Percentiles rank a stretch among this genome's conserved stretches.
These are phyloP conservation scores for Talaromyces islandicus DNA, from an alignment of 2,329 filamentous ascomycete species.

Conservation along the genomic window DNA sequence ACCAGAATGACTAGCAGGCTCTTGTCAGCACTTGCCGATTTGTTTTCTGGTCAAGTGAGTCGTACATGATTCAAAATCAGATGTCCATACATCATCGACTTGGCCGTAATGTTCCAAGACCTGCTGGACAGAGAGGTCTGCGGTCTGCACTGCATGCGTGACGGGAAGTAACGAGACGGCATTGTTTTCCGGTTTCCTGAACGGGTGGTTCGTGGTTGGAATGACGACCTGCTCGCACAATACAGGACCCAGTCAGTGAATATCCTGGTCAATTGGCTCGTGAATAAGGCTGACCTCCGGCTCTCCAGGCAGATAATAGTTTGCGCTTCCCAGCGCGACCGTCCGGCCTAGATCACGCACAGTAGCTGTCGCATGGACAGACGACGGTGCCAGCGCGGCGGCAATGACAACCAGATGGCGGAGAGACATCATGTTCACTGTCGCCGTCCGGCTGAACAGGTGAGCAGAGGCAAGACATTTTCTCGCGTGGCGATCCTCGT, in stretches of 20 bases:
- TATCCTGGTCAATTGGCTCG: not conserved
- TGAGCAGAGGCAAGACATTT: not conserved
- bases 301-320: not conserved
- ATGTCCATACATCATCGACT: not conserved
- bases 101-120: not conserved
- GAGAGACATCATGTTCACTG: not conserved
- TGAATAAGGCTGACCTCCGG: not conserved
- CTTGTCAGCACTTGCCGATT: not conserved
- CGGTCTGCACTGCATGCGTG: not conserved
- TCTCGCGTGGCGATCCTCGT: not conserved
- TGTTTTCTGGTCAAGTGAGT: not conserved
- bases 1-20: not conserved
- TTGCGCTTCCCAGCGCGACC: not conserved
- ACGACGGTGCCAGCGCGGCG: not conserved
- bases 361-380: not conserved
- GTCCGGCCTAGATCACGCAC: not conserved
- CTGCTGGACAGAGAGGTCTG: not conserved
- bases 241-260: not conserved
- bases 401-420: not conserved
- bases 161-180: not conserved
- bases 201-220: not conserved
- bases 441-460: not conserved
- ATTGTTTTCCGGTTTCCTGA: not conserved
- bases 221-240: not conserved
- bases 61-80: not conserved